Conservation (phyloP, 1,139 yeast genomes). For the Sugiyamaella grinbergsii region DNA sequence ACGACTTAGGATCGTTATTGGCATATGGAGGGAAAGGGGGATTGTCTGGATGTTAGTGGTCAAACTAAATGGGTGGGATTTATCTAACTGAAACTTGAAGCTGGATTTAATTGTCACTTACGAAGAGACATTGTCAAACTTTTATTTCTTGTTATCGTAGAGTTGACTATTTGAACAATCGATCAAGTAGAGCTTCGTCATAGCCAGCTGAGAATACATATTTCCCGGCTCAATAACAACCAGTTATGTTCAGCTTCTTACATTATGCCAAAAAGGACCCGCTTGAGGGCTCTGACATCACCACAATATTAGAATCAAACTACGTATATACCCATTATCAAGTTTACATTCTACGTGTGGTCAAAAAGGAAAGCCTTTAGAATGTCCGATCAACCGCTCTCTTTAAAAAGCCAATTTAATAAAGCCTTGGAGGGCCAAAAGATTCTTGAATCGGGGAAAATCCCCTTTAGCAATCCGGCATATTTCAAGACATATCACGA, state of each 20-base stretch:
- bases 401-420: slow-evolving; percentile 5
- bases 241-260: too few species aligned
- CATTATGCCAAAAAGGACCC: too few species aligned
- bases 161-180: too few species aligned
- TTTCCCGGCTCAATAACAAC: too few species aligned
- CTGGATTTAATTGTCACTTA: background rate
- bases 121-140: slow-evolving; percentile 14
- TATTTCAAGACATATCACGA: slow-evolving; percentile 9
- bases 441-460: slow-evolving; percentile 9
- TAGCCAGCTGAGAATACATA: too few species aligned
- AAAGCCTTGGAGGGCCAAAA: slow-evolving; percentile 8
- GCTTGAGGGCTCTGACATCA: too few species aligned
- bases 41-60: slow-evolving; percentile 23
- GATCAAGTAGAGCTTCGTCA: too few species aligned
- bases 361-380: background rate
- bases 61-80: background rate
- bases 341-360: too few species aligned
- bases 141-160: too few species aligned
- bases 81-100: background rate
- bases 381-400: slow-evolving; percentile 13
- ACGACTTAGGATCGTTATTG: slow-evolving; percentile 72
- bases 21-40: slow-evolving; percentile 40
- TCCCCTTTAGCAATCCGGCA: background rate
- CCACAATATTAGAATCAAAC: too few species aligned
- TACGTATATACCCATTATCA: too few species aligned